Conservation (phyloP, 73 alveolate species). For the Tetrahymena borealis region DNA sequence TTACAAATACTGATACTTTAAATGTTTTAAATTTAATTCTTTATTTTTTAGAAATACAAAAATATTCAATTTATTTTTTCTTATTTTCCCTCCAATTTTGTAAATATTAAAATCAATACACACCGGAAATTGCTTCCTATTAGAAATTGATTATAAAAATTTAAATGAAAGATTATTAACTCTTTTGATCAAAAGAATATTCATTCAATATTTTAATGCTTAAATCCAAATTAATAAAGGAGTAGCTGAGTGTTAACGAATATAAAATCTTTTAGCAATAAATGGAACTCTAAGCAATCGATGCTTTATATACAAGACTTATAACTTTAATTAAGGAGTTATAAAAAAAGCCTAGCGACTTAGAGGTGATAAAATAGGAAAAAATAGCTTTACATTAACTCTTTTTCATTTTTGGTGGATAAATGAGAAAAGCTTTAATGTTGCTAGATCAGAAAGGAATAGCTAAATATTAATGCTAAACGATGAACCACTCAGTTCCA, state of each 20-base stretch:
- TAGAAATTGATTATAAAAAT: too few relatives aligned
- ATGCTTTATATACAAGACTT: background rate
- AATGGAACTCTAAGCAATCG: background rate
- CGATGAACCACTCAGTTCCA: background rate
- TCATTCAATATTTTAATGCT: too few relatives aligned
- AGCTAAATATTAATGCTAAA: background rate
- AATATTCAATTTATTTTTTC: too few relatives aligned
- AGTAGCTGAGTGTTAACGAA: background rate
- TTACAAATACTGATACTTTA: too few relatives aligned
- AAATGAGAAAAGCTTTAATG: background rate
- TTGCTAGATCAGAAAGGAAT: background rate
- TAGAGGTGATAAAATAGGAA: background rate
- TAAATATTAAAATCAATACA: too few relatives aligned
- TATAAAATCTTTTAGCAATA: background rate
- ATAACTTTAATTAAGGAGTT: background rate
- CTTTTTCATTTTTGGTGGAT: background rate
- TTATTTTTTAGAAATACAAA: too few relatives aligned
- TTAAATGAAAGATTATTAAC: too few relatives aligned
- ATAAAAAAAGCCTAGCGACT: background rate
- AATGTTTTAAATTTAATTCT: too few relatives aligned
- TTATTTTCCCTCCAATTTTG: too few relatives aligned
- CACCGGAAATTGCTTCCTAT: too few relatives aligned
- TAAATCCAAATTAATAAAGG: background rate
- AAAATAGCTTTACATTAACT: background rate
- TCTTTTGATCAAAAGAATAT: too few relatives aligned